A percentile compares a stretch with the other conserved stretches of the same genome.
Evolutionary conservation across 352 stramenopile genomes (phyloP).

Genomic region (Phytophthora uliginosa): DNA sequence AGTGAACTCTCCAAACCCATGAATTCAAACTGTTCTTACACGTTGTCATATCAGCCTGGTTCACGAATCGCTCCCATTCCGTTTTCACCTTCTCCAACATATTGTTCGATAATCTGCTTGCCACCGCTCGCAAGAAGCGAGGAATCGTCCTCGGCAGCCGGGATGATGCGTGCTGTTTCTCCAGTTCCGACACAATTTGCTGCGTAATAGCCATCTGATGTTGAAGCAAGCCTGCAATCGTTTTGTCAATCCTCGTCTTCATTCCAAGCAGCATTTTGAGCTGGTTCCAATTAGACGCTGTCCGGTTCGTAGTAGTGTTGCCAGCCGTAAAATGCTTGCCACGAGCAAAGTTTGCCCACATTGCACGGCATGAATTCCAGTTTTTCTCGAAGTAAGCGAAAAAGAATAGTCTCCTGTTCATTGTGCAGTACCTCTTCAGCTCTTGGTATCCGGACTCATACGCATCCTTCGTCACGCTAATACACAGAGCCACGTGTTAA

Average conservation of each 20-base stretch:
- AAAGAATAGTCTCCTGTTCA: background rate
- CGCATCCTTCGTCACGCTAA: slow-evolving; percentile 8
- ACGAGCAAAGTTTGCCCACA: slow-evolving; percentile 25
- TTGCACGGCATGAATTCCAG: slow-evolving; percentile 17
- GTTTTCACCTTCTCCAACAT: slow-evolving; percentile 10
- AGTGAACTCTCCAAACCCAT: slow-evolving; percentile 11
- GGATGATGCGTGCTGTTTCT: background rate
- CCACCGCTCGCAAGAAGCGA: background rate
- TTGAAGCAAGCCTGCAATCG: slow-evolving; percentile 16
- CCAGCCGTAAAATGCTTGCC: slow-evolving; percentile 14
- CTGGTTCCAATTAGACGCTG: slow-evolving; percentile 30
- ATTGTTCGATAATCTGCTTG: background rate
- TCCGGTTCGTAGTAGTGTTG: slow-evolving; percentile 26
- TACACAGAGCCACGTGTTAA: background rate
- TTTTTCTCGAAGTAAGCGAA: slow-evolving; percentile 20
- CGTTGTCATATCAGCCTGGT: slow-evolving; percentile 26
- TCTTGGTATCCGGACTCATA: background rate
- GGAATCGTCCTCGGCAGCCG: background rate
- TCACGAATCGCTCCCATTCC: slow-evolving; percentile 31
- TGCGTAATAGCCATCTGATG: slow-evolving; percentile 21
- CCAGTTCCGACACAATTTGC: slow-evolving; percentile 3
- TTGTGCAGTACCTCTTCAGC: slow-evolving; percentile 6
- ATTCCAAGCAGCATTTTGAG: slow-evolving; percentile 22
- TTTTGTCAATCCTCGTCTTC: slow-evolving; percentile 23
- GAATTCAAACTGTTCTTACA: slow-evolving; percentile 27